A percentile compares a stretch with the other conserved stretches of the same genome.
phyloP scores from a whole-genome alignment of 176 grass and related monocot species.

The Triticum dicoccoides region DNA sequence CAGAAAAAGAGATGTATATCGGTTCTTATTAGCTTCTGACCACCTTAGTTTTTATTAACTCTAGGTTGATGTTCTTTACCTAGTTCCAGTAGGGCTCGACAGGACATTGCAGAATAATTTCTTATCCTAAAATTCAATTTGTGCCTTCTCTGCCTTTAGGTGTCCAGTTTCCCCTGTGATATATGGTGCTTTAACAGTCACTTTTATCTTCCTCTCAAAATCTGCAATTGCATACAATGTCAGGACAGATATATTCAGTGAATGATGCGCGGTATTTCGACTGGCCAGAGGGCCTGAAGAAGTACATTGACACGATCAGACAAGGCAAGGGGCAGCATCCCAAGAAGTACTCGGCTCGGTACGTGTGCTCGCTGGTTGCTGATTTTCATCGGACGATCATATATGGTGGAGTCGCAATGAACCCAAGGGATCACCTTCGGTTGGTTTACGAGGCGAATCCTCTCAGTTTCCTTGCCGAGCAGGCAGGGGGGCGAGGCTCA shows the following conservation, averaged over 20 bases:
- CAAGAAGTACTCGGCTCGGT: conserved; percentile 94
- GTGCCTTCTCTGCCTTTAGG: background rate
- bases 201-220: conserved; percentile 16
- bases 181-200: background rate
- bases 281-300: conserved; percentile 84
- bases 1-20: background rate
- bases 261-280: conserved; percentile 93
- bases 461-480: conserved; percentile 83
- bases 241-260: conserved; percentile 97
- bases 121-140: background rate
- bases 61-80: too few relatives aligned
- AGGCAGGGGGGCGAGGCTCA: conserved; percentile 80
- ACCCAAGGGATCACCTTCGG: conserved; percentile 92
- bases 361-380: conserved; percentile 86
- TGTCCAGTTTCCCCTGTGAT: background rate
- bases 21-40: background rate
- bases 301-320: conserved; percentile 87
- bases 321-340: conserved; percentile 87
- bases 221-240: conserved; percentile 4
- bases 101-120: background rate
- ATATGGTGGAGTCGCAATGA: conserved; percentile 91
- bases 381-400: conserved; percentile 85
- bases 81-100: too few relatives aligned
- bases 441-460: conserved; percentile 90
- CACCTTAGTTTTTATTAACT: background rate